phyloP scores from a whole-genome alignment of 768 basidiomycete genomes.

The Hygrocybe punicea region DNA sequence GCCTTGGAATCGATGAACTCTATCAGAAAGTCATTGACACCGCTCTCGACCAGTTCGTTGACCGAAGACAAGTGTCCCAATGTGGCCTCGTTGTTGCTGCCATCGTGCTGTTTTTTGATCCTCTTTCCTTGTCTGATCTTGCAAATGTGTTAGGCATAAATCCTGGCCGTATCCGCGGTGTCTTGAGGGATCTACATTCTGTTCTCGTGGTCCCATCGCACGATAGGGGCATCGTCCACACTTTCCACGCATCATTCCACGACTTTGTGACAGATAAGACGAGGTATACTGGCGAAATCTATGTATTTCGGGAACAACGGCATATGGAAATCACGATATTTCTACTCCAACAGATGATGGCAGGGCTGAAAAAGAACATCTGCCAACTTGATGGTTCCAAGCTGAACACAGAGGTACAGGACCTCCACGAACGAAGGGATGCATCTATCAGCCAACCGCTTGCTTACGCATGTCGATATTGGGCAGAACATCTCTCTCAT shows the following conservation, averaged over 20 bases:
- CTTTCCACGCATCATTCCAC: conserved; percentile 33
- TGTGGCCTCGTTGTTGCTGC: background rate
- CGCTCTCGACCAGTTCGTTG: background rate
- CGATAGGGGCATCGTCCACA: conserved; percentile 19
- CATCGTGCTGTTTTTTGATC: background rate
- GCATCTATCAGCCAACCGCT: conserved; percentile 2
- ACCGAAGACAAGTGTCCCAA: background rate
- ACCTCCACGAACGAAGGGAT: background rate
- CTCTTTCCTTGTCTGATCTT: background rate
- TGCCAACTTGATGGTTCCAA: background rate
- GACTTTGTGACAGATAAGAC: conserved; percentile 33
- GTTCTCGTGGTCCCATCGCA: conserved; percentile 7
- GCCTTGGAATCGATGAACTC: conserved; percentile 15
- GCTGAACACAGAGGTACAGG: background rate
- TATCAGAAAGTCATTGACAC: conserved; percentile 14
- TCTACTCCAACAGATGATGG: conserved; percentile 1
- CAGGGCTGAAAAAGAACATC: conserved; percentile 6
- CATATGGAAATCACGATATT: background rate
- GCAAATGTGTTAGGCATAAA: conserved; percentile 1
- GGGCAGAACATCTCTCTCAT: conserved; percentile 13
- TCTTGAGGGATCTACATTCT: conserved; percentile 8
- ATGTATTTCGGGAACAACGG: conserved; percentile 19
- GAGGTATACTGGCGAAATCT: conserved; percentile 25
- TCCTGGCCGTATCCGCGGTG: background rate
- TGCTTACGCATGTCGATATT: conserved; percentile 18